Evolutionary conservation across 2,329 filamentous ascomycete species (phyloP).

Genomic region (Hymenoscyphus fraxineus): DNA sequence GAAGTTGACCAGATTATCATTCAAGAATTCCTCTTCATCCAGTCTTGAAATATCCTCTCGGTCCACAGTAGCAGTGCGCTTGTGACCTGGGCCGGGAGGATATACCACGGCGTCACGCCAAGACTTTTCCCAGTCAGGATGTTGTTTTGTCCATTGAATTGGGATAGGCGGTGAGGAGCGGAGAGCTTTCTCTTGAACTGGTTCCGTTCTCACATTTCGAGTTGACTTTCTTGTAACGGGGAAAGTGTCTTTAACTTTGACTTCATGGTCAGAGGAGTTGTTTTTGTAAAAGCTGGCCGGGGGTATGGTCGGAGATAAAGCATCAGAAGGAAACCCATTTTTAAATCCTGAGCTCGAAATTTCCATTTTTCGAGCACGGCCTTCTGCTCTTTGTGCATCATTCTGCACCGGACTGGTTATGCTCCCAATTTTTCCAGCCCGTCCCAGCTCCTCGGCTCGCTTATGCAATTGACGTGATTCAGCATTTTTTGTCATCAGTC

Average conservation of each 20-base stretch:
- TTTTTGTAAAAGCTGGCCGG: constrained; percentile 11
- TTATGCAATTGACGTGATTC: neutral
- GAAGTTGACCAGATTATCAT: constrained; percentile 89
- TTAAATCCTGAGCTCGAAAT: neutral
- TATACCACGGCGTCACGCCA: constrained; percentile 61
- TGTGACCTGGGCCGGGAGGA: constrained; percentile 53
- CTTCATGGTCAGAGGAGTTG: neutral
- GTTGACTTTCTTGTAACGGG: constrained; percentile 17
- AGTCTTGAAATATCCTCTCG: constrained; percentile 71
- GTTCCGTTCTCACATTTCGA: constrained; percentile 7
- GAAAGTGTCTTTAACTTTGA: neutral
- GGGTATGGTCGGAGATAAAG: neutral
- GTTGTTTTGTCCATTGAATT: constrained; percentile 47
- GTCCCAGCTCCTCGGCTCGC: neutral
- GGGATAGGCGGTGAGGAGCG: constrained; percentile 20
- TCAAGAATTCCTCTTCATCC: constrained; percentile 81
- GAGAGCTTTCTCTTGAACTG: neutral
- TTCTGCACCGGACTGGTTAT: neutral
- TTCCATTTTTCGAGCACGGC: neutral
- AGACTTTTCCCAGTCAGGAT: constrained; percentile 48
- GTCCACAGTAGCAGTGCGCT: constrained; percentile 56
- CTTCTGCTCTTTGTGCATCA: neutral
- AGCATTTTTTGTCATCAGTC: constrained; percentile 2
- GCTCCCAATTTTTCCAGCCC: neutral
- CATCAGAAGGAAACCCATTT: neutral